Percentiles rank a stretch among this genome's conserved stretches.
These are phyloP conservation scores for Pachysandra terminalis DNA, from an alignment of 164 flowering plant species.

Conservation along the genomic window DNA sequence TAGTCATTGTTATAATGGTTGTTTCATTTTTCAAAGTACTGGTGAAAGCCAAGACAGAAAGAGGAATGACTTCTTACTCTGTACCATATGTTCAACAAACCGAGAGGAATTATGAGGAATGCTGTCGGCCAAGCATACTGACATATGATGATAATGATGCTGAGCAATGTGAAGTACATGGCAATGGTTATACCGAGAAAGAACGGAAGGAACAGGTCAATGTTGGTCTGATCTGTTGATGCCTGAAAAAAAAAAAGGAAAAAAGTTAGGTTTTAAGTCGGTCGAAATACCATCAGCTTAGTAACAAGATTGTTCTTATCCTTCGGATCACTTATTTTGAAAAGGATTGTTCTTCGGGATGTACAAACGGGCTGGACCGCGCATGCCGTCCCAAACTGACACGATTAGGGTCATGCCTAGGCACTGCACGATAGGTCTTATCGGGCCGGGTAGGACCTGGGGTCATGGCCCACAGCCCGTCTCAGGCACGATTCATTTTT, in stretches of 20 bases:
- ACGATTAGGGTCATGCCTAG: too few species aligned
- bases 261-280: slow-evolving; percentile 3
- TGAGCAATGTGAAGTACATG: slow-evolving; percentile 58
- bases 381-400: too few species aligned
- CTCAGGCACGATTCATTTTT: too few species aligned
- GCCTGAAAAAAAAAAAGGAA: slow-evolving; percentile 42
- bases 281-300: not conserved
- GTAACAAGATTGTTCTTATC: not conserved
- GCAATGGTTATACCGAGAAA: slow-evolving; percentile 43
- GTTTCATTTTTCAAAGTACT: not conserved
- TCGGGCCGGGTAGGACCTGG: too few species aligned
- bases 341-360: too few species aligned
- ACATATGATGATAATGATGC: slow-evolving; percentile 75
- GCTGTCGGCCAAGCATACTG: slow-evolving; percentile 92
- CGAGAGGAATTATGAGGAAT: slow-evolving; percentile 71
- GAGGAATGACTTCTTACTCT: slow-evolving; percentile 56
- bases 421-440: too few species aligned
- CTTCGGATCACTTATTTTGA: too few species aligned
- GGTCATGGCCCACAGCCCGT: too few species aligned
- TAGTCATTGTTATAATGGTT: too few species aligned
- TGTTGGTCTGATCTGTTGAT: slow-evolving; percentile 79
- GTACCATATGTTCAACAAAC: slow-evolving; percentile 78
- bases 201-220: slow-evolving; percentile 79
- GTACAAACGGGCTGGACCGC: too few species aligned
- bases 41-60: not conserved